These are phyloP conservation scores for Nicotiana paniculata DNA, from an alignment of 257 asterid species.

Conservation along the genomic window DNA sequence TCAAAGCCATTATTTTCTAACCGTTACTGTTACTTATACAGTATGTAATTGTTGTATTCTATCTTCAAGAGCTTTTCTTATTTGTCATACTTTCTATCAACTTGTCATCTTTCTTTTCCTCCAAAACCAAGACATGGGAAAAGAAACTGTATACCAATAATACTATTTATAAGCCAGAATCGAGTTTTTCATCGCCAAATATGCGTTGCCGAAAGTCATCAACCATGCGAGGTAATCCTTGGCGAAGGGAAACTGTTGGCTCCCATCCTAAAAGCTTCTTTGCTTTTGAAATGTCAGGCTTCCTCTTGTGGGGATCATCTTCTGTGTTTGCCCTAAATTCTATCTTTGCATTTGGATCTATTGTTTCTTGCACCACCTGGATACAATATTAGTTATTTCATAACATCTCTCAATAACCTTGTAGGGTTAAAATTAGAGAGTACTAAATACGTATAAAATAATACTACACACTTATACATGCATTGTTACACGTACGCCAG, in stretches of 20 bases:
- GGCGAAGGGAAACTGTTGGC: constrained; percentile 56
- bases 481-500: background rate
- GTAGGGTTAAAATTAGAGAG: background rate
- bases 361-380: constrained; percentile 80
- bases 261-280: constrained; percentile 71
- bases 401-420: background rate
- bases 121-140: background rate
- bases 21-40: too few species aligned
- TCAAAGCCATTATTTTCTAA: too few species aligned
- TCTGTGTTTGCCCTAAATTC: constrained; percentile 72
- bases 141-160: background rate
- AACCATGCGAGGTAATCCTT: constrained; percentile 86
- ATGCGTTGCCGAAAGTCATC: constrained; percentile 62
- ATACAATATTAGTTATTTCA: background rate
- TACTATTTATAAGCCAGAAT: constrained; percentile 1
- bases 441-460: background rate
- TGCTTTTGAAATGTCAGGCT: constrained; percentile 83
- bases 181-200: constrained; percentile 23
- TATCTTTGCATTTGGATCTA: constrained; percentile 68
- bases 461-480: background rate
- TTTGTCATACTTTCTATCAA: too few species aligned
- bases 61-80: background rate
- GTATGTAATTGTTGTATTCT: background rate
- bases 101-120: background rate
- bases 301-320: constrained; percentile 86